A percentile compares a stretch with the other conserved stretches of the same genome.
Conservation (phyloP, 805 yeast genomes). For the Myxozyma melibiosi region DNA sequence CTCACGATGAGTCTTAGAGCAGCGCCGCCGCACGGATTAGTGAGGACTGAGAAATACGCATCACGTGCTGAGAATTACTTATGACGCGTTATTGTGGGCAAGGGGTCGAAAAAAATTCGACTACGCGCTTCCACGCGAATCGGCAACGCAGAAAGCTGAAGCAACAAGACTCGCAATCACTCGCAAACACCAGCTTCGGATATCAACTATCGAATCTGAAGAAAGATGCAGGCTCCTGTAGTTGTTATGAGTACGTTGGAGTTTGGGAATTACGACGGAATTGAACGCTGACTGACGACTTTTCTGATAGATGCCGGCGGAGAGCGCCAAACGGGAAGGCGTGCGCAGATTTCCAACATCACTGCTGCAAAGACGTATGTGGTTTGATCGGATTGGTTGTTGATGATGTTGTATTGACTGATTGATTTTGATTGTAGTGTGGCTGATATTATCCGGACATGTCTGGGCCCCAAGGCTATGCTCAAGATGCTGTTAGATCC, state of each 20-base stretch:
- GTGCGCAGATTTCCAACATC: constrained; percentile 94
- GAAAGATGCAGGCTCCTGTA: constrained; percentile 77
- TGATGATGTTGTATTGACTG: not conserved
- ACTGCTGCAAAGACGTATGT: constrained; percentile 93
- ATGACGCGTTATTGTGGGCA: constrained; percentile 6
- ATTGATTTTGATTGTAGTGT: constrained; percentile 52
- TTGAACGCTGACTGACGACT: not conserved
- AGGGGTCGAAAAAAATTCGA: constrained; percentile 13
- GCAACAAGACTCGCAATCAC: not conserved
- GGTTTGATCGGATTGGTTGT: not conserved
- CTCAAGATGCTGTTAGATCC: constrained; percentile 97
- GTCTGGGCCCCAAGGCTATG: constrained; percentile 99
- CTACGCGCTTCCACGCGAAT: constrained; percentile 17
- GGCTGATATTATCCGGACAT: constrained; percentile 94
- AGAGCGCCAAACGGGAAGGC: constrained; percentile 93
- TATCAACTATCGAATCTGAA: not conserved
- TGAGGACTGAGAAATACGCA: constrained; percentile 5
- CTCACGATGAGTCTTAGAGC: not conserved
- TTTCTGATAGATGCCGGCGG: constrained; percentile 45
- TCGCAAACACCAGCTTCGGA: not conserved
- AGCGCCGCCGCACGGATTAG: constrained; percentile 3
- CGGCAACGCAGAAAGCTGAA: not conserved
- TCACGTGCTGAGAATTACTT: not conserved
- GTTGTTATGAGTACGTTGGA: constrained; percentile 63
- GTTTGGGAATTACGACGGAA: not conserved